Evolutionary conservation across 2,329 filamentous ascomycete genomes (phyloP).

Genomic region (Dothiorella sarmentorum): DNA sequence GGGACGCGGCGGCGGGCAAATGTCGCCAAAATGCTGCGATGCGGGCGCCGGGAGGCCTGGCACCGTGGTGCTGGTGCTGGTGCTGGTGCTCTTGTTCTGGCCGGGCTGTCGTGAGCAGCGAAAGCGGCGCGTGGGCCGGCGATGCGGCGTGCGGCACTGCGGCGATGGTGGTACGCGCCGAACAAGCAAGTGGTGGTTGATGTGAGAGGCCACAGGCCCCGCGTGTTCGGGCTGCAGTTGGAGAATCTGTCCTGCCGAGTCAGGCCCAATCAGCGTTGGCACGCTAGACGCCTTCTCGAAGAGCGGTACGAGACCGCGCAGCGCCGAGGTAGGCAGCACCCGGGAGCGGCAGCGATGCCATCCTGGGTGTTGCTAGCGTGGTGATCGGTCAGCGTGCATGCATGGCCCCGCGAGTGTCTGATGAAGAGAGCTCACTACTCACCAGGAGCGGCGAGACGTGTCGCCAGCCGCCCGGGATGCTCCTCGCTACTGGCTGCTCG

Average conservation of each 20-base stretch:
- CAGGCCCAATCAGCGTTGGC: conserved; percentile 8
- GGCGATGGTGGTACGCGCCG: not conserved
- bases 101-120: conserved; percentile 10
- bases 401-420: conserved; percentile 14
- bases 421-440: conserved; percentile 2
- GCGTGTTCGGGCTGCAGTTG: conserved; percentile 10
- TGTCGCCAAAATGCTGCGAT: conserved; percentile 8
- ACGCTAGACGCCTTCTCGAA: conserved; percentile 15
- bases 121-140: conserved; percentile 14
- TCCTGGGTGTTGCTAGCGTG: conserved; percentile 11
- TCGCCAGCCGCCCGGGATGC: not conserved
- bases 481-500: not conserved
- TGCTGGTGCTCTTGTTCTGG: not conserved
- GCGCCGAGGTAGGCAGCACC: not conserved
- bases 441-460: not conserved
- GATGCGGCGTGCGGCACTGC: not conserved
- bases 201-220: not conserved
- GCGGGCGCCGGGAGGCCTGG: conserved; percentile 11
- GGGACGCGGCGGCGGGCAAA: conserved; percentile 10
- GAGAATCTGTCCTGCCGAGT: not conserved
- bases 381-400: conserved; percentile 6
- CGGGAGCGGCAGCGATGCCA: conserved; percentile 8
- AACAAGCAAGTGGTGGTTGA: conserved; percentile 3
- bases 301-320: conserved; percentile 10
- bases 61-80: not conserved